Conservation (phyloP, 2,329 filamentous ascomycete genomes). For the Parastagonospora avenae region DNA sequence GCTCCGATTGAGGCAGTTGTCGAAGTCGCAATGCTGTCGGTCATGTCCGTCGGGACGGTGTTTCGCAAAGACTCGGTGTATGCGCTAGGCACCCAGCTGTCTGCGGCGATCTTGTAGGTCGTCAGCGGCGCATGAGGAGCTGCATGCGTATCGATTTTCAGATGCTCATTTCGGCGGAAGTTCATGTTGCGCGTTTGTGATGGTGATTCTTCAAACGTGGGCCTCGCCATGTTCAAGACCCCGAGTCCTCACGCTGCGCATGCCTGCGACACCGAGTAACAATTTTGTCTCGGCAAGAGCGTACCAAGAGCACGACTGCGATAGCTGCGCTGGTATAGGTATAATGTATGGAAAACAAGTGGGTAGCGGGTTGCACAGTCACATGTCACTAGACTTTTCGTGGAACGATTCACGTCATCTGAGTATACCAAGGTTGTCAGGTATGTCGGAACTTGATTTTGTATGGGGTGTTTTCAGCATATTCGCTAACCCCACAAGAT, state of each 20-base stretch:
- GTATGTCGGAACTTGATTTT: not conserved
- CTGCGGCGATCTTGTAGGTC: not conserved
- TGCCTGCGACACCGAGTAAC: not conserved
- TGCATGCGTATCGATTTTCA: constrained; percentile 4
- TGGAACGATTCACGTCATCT: not conserved
- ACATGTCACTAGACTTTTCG: not conserved
- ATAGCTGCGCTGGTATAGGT: constrained; percentile 2
- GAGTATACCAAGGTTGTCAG: not conserved
- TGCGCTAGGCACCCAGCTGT: not conserved
- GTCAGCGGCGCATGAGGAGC: not conserved
- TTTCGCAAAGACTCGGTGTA: not conserved
- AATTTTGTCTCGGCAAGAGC: not conserved
- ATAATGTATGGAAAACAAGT: not conserved
- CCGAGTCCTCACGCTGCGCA: not conserved
- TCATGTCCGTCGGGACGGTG: not conserved
- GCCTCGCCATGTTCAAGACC: too few species aligned
- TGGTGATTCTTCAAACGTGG: not conserved
- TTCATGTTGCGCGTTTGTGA: not conserved
- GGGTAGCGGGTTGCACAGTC: constrained; percentile 2
- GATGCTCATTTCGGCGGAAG: not conserved
- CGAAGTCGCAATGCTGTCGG: not conserved
- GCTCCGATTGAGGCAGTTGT: not conserved
- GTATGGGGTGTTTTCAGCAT: not conserved
- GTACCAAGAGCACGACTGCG: not conserved
- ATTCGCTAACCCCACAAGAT: not conserved